Evolutionary conservation across 352 stramenopile genomes (phyloP).

Genomic region (Phytophthora gonapodyides): DNA sequence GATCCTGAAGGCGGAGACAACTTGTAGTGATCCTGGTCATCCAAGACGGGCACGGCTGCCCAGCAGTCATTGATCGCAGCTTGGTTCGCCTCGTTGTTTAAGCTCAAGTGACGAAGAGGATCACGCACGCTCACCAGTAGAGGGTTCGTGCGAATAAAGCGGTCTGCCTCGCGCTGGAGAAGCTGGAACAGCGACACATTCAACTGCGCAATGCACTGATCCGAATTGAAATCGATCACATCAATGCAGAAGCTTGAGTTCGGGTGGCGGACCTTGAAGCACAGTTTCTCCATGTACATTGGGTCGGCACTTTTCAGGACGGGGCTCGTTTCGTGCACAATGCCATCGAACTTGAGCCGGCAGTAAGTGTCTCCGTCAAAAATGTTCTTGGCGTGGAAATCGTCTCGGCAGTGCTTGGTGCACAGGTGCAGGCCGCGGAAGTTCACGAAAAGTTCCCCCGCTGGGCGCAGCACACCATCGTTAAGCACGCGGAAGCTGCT

Average conservation of each 20-base stretch:
- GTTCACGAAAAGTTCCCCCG: slow-evolving; percentile 73
- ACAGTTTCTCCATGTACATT: slow-evolving; percentile 87
- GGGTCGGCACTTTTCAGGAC: slow-evolving; percentile 87
- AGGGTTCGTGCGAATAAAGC: slow-evolving; percentile 58
- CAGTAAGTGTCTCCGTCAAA: slow-evolving; percentile 90
- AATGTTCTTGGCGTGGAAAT: slow-evolving; percentile 85
- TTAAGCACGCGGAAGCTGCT: slow-evolving; percentile 56
- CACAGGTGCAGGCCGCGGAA: slow-evolving; percentile 85
- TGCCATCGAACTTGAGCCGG: slow-evolving; percentile 64
- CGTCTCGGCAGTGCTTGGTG: slow-evolving; percentile 79
- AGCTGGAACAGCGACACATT: slow-evolving; percentile 79
- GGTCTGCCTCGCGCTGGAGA: slow-evolving; percentile 73
- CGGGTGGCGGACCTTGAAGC: slow-evolving; percentile 64
- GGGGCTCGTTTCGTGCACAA: slow-evolving; percentile 78
- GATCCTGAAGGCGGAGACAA: slow-evolving; percentile 40
- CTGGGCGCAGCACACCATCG: slow-evolving; percentile 37
- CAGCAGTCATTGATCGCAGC: slow-evolving; percentile 44
- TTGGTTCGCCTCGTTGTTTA: slow-evolving; percentile 48
- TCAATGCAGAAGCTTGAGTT: slow-evolving; percentile 72
- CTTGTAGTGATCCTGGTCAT: slow-evolving; percentile 54
- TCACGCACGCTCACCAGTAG: slow-evolving; percentile 50
- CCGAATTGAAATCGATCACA: slow-evolving; percentile 85
- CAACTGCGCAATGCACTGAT: slow-evolving; percentile 72
- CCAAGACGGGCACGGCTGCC: slow-evolving; percentile 35
- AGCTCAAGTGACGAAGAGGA: slow-evolving; percentile 49